Evolutionary conservation across 495 filamentous ascomycete species (phyloP), one percentile per base, ranked within the genome.

Genomic region (Xylaria acuta): DNA sequence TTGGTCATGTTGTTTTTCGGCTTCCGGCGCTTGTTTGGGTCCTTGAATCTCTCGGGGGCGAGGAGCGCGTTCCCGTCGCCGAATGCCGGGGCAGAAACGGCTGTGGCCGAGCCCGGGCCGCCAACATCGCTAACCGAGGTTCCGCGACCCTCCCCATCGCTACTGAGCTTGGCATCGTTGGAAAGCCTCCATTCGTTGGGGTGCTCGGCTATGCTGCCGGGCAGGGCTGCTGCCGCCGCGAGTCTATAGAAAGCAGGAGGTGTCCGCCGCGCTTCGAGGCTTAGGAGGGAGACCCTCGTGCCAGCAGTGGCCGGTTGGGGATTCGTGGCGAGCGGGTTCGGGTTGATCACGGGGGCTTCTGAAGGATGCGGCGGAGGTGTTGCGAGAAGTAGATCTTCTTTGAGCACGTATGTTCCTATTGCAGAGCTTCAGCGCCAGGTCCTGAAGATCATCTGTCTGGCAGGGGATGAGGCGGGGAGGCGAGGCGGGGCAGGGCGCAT

Each of bases 1-100:
- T 99, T 99, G 51, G 94, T 89, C 75, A 99, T 94, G 79, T 96
- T 98, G 80, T 94, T 97, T 83, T 97, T 98, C 14, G 96, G 97
- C 81, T 98, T 99, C 72, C 91, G 87, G 75, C 90, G 83, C 81
- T 97, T 97, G 63, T 86, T 83, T 4, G 87, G 85, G 74, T 97
- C 94, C 81, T 94, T 97, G n/a, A 86, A 80, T 30, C 80, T 82
- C 27, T 86, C 84, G 1, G 85, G 81, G 12, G 82, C 78, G 58
- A 98, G 86, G 25, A 92, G 86, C 18, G 88, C 84, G 77, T 98
- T 98, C 59, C 92, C 92, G 72, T 94, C 92, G n/a, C 95, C 96
- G 80, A 97, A 98, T 27, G 89, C 87, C 0, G 93, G 92, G 38
- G 90, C 87, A 47, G 77, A 75, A 76, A 83, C 71, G 51, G 77